Evolutionary conservation across 2,329 filamentous ascomycete species (phyloP).

Genomic region (Trichocomaceae sp.): DNA sequence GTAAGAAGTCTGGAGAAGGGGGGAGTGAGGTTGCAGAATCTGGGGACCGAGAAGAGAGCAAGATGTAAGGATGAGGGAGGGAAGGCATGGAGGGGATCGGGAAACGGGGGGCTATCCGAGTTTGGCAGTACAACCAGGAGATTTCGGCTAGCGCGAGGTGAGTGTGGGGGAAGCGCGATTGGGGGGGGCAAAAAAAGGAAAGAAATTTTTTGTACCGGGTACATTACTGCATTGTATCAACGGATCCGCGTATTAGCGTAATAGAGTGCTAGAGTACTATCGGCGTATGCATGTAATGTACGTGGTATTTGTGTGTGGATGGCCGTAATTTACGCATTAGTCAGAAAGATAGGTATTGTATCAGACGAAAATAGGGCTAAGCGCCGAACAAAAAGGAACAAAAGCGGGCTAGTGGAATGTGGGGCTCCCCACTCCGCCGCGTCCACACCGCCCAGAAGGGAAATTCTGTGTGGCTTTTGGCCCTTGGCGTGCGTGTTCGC

Average conservation of each 20-base stretch:
- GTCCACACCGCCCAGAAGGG: not conserved
- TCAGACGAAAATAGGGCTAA: constrained; percentile 13
- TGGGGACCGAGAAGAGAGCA: constrained; percentile 17
- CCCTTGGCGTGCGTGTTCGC: not conserved
- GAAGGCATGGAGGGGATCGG: constrained; percentile 23
- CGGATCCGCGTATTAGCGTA: too few relatives aligned
- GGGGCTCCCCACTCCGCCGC: constrained; percentile 37
- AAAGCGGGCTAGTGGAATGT: constrained; percentile 18
- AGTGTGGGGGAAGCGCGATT: constrained; percentile 8
- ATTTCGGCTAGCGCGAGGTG: not conserved
- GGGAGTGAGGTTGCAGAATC: constrained; percentile 15
- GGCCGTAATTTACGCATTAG: constrained; percentile 14
- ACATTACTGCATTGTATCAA: too few relatives aligned
- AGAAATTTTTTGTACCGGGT: not conserved
- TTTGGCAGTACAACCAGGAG: constrained; percentile 7
- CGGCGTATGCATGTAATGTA: not conserved
- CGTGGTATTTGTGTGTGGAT: constrained; percentile 7
- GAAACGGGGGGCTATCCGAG: constrained; percentile 16
- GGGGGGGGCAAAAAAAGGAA: constrained; percentile 16
- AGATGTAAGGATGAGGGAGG: constrained; percentile 20
- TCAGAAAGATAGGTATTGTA: not conserved
- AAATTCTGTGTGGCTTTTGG: constrained; percentile 4
- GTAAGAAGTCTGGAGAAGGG: constrained; percentile 12
- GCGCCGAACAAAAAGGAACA: constrained; percentile 7
- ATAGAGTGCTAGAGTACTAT: too few relatives aligned